Evolutionary conservation across 805 yeast species (phyloP).

Genomic region (Saturnispora dispora): DNA sequence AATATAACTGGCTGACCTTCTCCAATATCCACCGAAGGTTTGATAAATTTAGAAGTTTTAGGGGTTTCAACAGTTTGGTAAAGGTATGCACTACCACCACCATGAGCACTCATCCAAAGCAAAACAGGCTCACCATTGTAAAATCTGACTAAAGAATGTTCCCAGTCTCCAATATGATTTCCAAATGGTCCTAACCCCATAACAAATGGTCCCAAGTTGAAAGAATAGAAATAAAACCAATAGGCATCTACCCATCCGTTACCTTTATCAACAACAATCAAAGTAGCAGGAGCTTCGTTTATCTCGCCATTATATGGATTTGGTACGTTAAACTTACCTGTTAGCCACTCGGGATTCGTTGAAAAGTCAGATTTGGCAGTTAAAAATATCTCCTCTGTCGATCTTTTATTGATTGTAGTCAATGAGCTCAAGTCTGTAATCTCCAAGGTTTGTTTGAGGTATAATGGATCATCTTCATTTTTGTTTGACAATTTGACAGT

Average conservation of each 20-base stretch:
- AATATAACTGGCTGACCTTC: conserved; percentile 62
- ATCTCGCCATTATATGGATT: conserved; percentile 63
- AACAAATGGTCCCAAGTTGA: conserved; percentile 91
- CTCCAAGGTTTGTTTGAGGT: conserved; percentile 14
- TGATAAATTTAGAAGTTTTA: conserved; percentile 24
- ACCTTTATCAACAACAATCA: conserved; percentile 85
- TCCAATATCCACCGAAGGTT: conserved; percentile 17
- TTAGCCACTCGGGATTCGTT: conserved; percentile 72
- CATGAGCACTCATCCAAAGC: conserved; percentile 97
- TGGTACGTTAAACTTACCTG: conserved; percentile 64
- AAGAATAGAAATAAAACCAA: conserved; percentile 94
- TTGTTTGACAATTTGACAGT: conserved; percentile 22
- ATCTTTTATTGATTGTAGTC: conserved; percentile 17
- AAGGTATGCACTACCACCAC: conserved; percentile 88
- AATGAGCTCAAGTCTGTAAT: conserved; percentile 30
- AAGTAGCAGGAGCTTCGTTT: conserved; percentile 65
- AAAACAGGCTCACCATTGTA: conserved; percentile 70
- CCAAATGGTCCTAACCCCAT: conserved; percentile 98
- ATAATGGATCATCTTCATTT: conserved; percentile 10
- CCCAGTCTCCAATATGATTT: conserved; percentile 98
- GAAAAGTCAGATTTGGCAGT: conserved; percentile 66
- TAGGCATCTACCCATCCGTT: conserved; percentile 92
- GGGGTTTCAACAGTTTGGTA: conserved; percentile 64
- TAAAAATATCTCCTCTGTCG: conserved; percentile 39
- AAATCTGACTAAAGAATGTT: conserved; percentile 82